A percentile compares a stretch with the other conserved stretches of the same genome.
These are phyloP conservation scores for Nakazawaea siamensis DNA, from an alignment of 805 yeast genomes.

Conservation along the genomic window DNA sequence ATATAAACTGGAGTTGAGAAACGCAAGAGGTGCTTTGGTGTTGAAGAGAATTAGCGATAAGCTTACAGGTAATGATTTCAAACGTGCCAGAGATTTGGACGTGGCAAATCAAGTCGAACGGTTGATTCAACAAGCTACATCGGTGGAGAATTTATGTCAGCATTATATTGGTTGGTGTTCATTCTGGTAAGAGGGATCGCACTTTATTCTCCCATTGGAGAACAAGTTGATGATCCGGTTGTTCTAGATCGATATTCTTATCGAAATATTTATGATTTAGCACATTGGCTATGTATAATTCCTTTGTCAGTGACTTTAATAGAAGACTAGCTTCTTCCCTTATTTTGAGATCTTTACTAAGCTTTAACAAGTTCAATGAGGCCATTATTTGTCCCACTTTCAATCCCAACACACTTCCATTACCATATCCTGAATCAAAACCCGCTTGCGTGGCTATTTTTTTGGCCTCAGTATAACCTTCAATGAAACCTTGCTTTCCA, in stretches of 20 bases:
- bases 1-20: slow-evolving; percentile 66
- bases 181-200: slow-evolving; percentile 58
- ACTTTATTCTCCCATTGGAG: slow-evolving; percentile 15
- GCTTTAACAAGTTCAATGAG: slow-evolving; percentile 16
- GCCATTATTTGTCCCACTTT: slow-evolving; percentile 62
- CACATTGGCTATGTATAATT: slow-evolving; percentile 51
- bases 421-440: slow-evolving; percentile 71
- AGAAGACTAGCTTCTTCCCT: not conserved
- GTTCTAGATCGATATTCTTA: slow-evolving; percentile 30
- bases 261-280: slow-evolving; percentile 49
- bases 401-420: slow-evolving; percentile 66
- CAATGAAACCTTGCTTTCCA: slow-evolving; percentile 73
- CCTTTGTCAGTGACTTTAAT: slow-evolving; percentile 33
- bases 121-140: slow-evolving; percentile 91
- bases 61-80: slow-evolving; percentile 88
- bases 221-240: slow-evolving; percentile 21
- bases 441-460: slow-evolving; percentile 69
- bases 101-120: slow-evolving; percentile 90
- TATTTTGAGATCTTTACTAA: not conserved
- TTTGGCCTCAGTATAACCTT: slow-evolving; percentile 64
- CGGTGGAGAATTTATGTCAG: slow-evolving; percentile 91
- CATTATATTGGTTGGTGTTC: slow-evolving; percentile 99
- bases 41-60: slow-evolving; percentile 86
- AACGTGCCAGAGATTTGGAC: slow-evolving; percentile 57
- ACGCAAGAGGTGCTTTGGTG: slow-evolving; percentile 87